Evolutionary conservation across 352 stramenopile genomes (phyloP).

Genomic region (Phytophthora ohioensis): DNA sequence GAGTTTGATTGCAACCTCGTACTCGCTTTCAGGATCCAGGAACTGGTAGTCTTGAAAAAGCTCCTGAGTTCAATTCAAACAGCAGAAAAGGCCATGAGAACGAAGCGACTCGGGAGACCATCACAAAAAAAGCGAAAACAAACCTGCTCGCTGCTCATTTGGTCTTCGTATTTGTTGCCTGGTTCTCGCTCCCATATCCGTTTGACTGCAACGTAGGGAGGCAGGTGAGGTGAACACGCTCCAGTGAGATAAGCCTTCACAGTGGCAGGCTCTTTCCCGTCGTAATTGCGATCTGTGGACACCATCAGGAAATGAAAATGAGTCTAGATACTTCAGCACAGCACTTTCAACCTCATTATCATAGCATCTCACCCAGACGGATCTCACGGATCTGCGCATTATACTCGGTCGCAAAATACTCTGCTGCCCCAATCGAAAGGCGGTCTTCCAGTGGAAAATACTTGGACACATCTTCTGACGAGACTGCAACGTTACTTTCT

Average conservation of each 20-base stretch:
- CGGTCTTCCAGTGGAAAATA: constrained; percentile 72
- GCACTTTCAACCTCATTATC: too few relatives aligned
- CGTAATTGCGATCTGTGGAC: constrained; percentile 65
- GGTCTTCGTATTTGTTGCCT: constrained; percentile 87
- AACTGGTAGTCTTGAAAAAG: constrained; percentile 90
- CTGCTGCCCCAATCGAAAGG: constrained; percentile 60
- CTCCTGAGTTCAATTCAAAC: constrained; percentile 47
- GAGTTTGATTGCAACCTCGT: constrained; percentile 81
- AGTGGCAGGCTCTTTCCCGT: constrained; percentile 48
- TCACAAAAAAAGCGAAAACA: neutral
- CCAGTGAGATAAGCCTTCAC: constrained; percentile 63
- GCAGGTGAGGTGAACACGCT: constrained; percentile 49
- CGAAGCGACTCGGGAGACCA: neutral
- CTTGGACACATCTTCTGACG: constrained; percentile 57
- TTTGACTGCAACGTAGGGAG: constrained; percentile 73
- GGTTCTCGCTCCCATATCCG: constrained; percentile 77
- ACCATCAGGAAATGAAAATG: constrained; percentile 8
- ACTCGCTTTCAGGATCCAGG: constrained; percentile 75
- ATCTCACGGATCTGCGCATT: constrained; percentile 50
- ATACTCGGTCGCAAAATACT: constrained; percentile 65
- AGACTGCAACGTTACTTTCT: constrained; percentile 40
- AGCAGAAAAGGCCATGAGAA: constrained; percentile 15
- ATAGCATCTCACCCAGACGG: constrained; percentile 45
- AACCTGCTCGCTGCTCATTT: constrained; percentile 79
- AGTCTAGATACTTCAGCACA: neutral